phyloP scores from a whole-genome alignment of 2,329 filamentous ascomycete genomes.

The Fusarium metavorans region DNA sequence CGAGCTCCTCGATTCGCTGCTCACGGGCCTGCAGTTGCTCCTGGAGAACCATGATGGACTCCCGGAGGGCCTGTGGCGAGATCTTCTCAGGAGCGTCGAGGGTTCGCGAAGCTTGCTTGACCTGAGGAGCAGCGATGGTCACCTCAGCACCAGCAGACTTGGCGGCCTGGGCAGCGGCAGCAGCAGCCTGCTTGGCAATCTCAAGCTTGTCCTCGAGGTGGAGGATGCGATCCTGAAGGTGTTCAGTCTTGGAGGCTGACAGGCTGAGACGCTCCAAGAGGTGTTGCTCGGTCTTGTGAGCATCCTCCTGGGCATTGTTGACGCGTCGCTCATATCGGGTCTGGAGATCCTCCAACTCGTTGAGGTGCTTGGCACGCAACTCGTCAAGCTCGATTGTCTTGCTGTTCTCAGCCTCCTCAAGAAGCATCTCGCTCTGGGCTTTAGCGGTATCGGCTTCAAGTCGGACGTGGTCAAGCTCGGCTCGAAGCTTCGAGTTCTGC shows the following conservation, averaged over 20 bases:
- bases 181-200: constrained; percentile 87
- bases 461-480: constrained; percentile 81
- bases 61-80: constrained; percentile 91
- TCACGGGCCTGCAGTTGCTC: constrained; percentile 97
- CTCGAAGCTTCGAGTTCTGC: constrained; percentile 77
- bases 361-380: constrained; percentile 70
- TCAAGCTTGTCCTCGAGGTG: constrained; percentile 93
- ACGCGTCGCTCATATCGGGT: constrained; percentile 81
- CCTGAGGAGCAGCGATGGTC: constrained; percentile 36
- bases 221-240: constrained; percentile 85
- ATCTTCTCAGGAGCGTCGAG: constrained; percentile 82
- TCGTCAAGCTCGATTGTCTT: constrained; percentile 69
- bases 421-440: constrained; percentile 83
- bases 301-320: constrained; percentile 82
- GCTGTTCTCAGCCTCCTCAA: constrained; percentile 82
- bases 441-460: constrained; percentile 85
- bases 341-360: constrained; percentile 79
- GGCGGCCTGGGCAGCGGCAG: constrained; percentile 83
- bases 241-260: constrained; percentile 85
- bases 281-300: constrained; percentile 81
- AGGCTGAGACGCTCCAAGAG: constrained; percentile 84
- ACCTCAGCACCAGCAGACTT: constrained; percentile 65
- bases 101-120: constrained; percentile 48
- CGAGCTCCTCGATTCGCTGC: constrained; percentile 86
- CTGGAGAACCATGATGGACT: constrained; percentile 96